These are phyloP conservation scores for Phytophthora pisi DNA, from an alignment of 352 stramenopile genomes.

Conservation along the genomic window DNA sequence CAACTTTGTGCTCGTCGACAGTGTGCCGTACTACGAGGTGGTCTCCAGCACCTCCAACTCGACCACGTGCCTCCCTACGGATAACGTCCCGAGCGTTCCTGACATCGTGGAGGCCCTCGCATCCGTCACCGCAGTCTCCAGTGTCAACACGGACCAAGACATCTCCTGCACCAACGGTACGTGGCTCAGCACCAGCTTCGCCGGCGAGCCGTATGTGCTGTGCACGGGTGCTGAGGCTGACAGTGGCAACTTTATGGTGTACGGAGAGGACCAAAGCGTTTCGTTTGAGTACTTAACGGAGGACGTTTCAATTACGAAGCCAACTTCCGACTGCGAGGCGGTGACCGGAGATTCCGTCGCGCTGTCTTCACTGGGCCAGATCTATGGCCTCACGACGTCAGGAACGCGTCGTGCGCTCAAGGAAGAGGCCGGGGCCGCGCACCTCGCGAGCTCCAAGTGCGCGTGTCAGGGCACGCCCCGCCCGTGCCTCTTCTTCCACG, in stretches of 20 bases:
- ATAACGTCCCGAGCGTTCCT: conserved; percentile 33
- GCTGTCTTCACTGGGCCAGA: conserved; percentile 27
- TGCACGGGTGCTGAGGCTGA: conserved; percentile 29
- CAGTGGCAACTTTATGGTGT: conserved; percentile 33
- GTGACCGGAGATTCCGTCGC: conserved; percentile 23
- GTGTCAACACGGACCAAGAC: conserved; percentile 42
- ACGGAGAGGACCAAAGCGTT: conserved; percentile 43
- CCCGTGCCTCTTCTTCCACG: conserved; percentile 62
- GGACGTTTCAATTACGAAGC: conserved; percentile 29
- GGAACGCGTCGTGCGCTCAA: conserved; percentile 24
- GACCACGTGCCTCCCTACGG: conserved; percentile 23
- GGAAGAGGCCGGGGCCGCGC: conserved; percentile 20
- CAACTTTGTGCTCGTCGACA: conserved; percentile 48
- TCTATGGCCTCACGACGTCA: conserved; percentile 28
- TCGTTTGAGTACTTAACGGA: conserved; percentile 35
- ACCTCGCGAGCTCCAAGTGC: conserved; percentile 39
- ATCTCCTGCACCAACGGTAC: conserved; percentile 39
- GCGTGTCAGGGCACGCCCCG: conserved; percentile 40
- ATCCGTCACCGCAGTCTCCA: conserved; percentile 33
- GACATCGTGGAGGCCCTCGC: conserved; percentile 39
- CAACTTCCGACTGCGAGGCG: conserved; percentile 24
- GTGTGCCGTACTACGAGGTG: conserved; percentile 36
- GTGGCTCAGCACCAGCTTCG: conserved; percentile 41
- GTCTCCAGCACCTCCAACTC: conserved; percentile 1
- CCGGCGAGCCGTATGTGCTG: conserved; percentile 44